Conservation (phyloP, 2,329 filamentous ascomycete genomes). For the Triangularia verruculosa region DNA sequence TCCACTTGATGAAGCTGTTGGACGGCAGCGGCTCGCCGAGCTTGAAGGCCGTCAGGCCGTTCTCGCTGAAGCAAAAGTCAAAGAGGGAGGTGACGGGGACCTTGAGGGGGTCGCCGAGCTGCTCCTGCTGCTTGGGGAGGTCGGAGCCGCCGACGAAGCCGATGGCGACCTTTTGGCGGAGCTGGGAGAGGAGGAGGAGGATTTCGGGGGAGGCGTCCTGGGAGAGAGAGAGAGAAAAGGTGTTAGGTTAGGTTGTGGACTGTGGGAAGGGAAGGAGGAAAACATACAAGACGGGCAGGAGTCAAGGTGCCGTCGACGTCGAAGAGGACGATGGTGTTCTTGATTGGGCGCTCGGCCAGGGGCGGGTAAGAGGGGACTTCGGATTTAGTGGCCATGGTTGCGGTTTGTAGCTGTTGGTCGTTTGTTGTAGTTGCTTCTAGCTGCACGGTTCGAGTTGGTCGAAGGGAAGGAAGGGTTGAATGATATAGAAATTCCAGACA, state of each 20-base stretch:
- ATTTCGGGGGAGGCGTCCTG: slow-evolving; percentile 75
- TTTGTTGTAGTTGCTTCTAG: too few relatives aligned
- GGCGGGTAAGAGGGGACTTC: slow-evolving; percentile 57
- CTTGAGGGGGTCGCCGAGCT: slow-evolving; percentile 66
- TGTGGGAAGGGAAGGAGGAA: neutral
- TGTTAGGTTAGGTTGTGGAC: neutral
- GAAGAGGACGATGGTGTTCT: slow-evolving; percentile 92
- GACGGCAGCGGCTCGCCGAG: slow-evolving; percentile 71
- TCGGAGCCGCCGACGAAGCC: slow-evolving; percentile 93
- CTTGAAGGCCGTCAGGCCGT: slow-evolving; percentile 88
- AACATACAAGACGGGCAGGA: slow-evolving; percentile 68
- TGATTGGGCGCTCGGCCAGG: slow-evolving; percentile 78
- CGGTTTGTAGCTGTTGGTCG: slow-evolving; percentile 9
- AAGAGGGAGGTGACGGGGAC: slow-evolving; percentile 78
- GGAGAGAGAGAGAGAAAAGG: neutral
- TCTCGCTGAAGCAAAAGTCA: slow-evolving; percentile 97
- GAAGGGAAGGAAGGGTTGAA: neutral
- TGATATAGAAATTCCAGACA: neutral
- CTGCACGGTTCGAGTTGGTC: neutral
- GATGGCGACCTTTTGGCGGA: slow-evolving; percentile 85
- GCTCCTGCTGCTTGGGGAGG: slow-evolving; percentile 91
- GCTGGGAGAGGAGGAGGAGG: slow-evolving; percentile 71
- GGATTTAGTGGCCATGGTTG: slow-evolving; percentile 23
- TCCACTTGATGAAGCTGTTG: slow-evolving; percentile 85
- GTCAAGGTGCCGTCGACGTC: slow-evolving; percentile 95